Evolutionary conservation across 371 early-diverging fungal genomes (phyloP).

Genomic region (Pancytospora philotis): DNA sequence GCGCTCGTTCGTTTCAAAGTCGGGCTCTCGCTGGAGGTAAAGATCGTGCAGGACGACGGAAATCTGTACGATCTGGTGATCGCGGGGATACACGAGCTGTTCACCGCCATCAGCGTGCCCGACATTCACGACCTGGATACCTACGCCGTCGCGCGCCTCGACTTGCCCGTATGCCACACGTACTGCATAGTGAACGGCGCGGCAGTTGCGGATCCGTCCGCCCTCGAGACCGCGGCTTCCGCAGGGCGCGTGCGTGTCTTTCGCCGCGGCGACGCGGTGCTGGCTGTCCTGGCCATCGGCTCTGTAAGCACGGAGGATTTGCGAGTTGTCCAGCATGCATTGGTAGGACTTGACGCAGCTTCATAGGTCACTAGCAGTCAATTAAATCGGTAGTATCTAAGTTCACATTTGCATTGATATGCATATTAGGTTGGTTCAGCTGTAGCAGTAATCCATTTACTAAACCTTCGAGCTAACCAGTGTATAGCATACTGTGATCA

Average conservation of each 20-base stretch:
- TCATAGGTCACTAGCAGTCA: no score
- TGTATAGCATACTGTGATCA: no score
- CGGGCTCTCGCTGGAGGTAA: not conserved
- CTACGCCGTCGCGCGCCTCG: not conserved
- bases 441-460: no score
- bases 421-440: no score
- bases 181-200: not conserved
- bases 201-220: not conserved
- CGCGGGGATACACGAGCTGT: not conserved
- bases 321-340: no score
- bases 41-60: constrained; percentile 2
- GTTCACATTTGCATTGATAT: no score
- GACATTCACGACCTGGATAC: not conserved
- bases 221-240: not conserved
- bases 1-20: not conserved
- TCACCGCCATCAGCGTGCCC: not conserved
- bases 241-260: not conserved
- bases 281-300: not conserved
- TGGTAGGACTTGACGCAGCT: no score
- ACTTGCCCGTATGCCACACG: not conserved
- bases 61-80: constrained; percentile 1
- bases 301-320: not conserved
- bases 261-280: not conserved
- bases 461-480: no score
- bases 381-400: no score